phyloP scores from a whole-genome alignment of 225 moss, liverwort and hornwort species.

The Climacium dendroides region DNA sequence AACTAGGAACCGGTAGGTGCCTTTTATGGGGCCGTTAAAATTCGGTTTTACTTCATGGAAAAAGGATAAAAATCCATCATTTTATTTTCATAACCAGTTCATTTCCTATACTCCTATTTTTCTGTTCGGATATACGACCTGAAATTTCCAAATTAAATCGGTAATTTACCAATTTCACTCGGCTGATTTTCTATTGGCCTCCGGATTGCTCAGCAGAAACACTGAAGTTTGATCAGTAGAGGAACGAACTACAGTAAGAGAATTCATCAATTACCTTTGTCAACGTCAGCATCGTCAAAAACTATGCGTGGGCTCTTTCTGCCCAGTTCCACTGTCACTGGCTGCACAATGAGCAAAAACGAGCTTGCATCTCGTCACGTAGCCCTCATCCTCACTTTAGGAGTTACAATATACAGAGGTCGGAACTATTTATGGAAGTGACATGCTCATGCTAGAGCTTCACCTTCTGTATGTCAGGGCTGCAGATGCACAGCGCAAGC shows the following conservation, averaged over 20 bases:
- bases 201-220: not conserved
- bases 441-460: not conserved
- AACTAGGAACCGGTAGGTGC: no score
- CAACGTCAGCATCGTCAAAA: conserved; percentile 74
- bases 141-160: no score
- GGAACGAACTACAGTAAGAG: not conserved
- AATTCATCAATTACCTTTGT: conserved; percentile 44
- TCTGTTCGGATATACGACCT: no score
- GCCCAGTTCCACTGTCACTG: conserved; percentile 89
- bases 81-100: no score
- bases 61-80: no score
- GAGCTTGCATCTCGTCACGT: not conserved
- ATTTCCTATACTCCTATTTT: no score
- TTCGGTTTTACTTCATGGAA: no score
- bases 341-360: conserved; percentile 41
- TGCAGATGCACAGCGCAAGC: no score
- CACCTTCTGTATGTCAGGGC: not conserved
- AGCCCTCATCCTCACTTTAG: not conserved
- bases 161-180: no score
- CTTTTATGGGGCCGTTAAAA: no score
- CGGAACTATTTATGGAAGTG: not conserved
- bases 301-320: conserved; percentile 92
- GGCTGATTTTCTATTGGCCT: no score
- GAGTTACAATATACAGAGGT: not conserved
- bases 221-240: not conserved